Evolutionary conservation across 2,329 filamentous ascomycete species (phyloP).

Genomic region (Claviceps monticola): DNA sequence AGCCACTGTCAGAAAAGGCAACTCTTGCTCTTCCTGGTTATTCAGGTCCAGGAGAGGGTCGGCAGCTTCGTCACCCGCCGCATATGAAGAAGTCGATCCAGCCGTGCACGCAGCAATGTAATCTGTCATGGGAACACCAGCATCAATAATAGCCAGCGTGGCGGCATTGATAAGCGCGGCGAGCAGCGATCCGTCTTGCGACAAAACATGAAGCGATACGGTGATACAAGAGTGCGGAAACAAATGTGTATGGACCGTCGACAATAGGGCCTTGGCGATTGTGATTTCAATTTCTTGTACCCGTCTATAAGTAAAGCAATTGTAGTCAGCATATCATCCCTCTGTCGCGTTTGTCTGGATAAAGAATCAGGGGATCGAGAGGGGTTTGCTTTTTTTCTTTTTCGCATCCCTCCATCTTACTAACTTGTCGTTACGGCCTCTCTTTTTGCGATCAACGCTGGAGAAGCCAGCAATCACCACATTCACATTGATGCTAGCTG

Average conservation of each 20-base stretch:
- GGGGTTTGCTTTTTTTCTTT: not conserved
- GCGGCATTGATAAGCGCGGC: conserved; percentile 83
- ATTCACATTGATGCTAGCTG: conserved; percentile 57
- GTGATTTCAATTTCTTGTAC: conserved; percentile 70
- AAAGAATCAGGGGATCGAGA: too few species aligned
- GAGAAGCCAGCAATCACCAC: conserved; percentile 81
- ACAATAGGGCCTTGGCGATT: conserved; percentile 61
- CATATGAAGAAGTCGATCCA: conserved; percentile 58
- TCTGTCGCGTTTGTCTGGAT: not conserved
- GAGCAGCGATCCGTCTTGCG: conserved; percentile 79
- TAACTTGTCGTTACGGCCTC: conserved; percentile 65
- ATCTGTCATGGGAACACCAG: conserved; percentile 88
- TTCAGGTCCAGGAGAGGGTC: conserved; percentile 75
- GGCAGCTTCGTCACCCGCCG: conserved; percentile 50
- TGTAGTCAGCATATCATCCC: not conserved
- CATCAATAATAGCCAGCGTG: conserved; percentile 84
- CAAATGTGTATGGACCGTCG: conserved; percentile 69
- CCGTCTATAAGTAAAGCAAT: conserved; percentile 37
- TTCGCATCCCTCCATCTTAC: conserved; percentile 12
- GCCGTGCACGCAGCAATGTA: conserved; percentile 83
- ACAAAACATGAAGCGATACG: conserved; percentile 74
- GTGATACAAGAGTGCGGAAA: conserved; percentile 80
- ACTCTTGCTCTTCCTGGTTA: conserved; percentile 66
- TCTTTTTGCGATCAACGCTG: conserved; percentile 69
- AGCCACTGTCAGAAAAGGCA: conserved; percentile 78